phyloP scores from a whole-genome alignment of 2,329 filamentous ascomycete species.

The Aspergillus pseudonomiae region DNA sequence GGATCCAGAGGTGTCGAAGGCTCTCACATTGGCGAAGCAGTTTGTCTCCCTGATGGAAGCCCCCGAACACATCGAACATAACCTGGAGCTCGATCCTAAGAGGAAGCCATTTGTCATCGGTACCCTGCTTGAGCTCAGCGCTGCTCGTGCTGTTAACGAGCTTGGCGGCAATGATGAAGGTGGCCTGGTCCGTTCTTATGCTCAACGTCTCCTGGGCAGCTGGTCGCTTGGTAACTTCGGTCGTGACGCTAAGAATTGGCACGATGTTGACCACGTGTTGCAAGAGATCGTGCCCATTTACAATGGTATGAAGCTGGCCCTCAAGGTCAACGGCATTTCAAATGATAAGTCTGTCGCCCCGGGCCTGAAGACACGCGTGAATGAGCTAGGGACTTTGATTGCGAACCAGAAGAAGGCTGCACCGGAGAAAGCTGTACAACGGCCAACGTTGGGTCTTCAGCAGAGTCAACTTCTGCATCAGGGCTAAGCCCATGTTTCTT shows the following conservation, averaged over 20 bases:
- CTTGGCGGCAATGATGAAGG: conserved; percentile 43
- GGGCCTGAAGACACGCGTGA: conserved; percentile 27
- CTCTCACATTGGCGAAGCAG: conserved; percentile 38
- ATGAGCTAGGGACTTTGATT: conserved; percentile 58
- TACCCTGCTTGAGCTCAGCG: conserved; percentile 48
- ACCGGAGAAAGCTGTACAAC: conserved; percentile 21
- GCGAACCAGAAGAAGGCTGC: conserved; percentile 27
- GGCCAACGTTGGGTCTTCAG: conserved; percentile 24
- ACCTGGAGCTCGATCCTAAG: conserved; percentile 38
- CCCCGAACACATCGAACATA: conserved; percentile 32
- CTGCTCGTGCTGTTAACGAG: conserved; percentile 44
- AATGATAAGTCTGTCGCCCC: conserved; percentile 27
- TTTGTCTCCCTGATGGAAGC: conserved; percentile 40
- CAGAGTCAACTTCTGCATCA: conserved; percentile 23
- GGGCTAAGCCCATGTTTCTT: conserved; percentile 6
- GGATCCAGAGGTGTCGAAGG: conserved; percentile 32
- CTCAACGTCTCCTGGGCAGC: conserved; percentile 38
- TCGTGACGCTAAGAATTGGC: conserved; percentile 23
- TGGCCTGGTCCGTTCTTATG: conserved; percentile 44
- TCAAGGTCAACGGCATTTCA: conserved; percentile 37
- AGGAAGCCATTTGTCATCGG: conserved; percentile 46
- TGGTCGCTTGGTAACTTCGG: conserved; percentile 34
- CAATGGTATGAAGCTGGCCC: conserved; percentile 45
- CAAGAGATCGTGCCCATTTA: conserved; percentile 40
- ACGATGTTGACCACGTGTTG: conserved; percentile 28